phyloP scores from a whole-genome alignment of 179 eudicot genomes.

The Patellifolia procumbens region DNA sequence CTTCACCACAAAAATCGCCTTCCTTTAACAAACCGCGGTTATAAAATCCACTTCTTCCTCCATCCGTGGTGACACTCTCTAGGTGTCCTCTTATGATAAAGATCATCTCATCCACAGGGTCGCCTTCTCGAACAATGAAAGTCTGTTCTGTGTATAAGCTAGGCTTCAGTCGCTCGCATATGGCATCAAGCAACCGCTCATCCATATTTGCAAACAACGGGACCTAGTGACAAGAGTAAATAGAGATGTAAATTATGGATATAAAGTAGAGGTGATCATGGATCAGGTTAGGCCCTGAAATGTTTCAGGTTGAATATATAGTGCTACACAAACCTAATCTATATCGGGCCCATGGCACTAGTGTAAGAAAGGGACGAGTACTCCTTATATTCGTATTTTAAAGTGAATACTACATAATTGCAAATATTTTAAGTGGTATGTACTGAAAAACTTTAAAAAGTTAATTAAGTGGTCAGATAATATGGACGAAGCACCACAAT shows the following conservation, averaged over 20 bases:
- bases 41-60: conserved; percentile 82
- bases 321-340: no score
- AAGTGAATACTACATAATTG: no score
- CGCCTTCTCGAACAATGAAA: conserved; percentile 80
- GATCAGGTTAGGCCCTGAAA: no score
- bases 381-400: no score
- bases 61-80: conserved; percentile 77
- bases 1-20: conserved; percentile 88
- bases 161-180: conserved; percentile 69
- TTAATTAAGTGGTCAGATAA: not conserved
- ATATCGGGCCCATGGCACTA: no score
- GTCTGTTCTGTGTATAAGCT: conserved; percentile 70
- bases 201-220: conserved; percentile 85
- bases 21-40: conserved; percentile 61
- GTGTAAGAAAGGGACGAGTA: no score
- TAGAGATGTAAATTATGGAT: no score
- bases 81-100: conserved; percentile 69
- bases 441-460: no score
- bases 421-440: not conserved
- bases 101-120: conserved; percentile 77
- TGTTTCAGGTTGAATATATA: no score
- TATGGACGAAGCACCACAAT: not conserved
- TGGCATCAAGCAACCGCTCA: conserved; percentile 70
- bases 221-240: no score
- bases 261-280: no score